Percentiles rank a stretch among this genome's conserved stretches.
phyloP scores from a whole-genome alignment of 2,329 filamentous ascomycete species.

The Penicillium hesseltinei region DNA sequence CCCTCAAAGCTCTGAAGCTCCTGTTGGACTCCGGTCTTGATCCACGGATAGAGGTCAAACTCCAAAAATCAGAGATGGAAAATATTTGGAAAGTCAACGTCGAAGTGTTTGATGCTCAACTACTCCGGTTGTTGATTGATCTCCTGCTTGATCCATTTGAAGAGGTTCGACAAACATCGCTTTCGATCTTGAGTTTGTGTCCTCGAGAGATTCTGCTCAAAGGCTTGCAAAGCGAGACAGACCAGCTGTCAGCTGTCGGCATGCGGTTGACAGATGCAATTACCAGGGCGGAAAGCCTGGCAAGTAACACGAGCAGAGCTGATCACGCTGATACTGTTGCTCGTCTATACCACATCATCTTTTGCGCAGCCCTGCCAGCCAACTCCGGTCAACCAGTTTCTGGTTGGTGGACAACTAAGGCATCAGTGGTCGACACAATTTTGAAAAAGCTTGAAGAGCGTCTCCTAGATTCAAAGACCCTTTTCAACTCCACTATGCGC shows the following conservation, averaged over 20 bases:
- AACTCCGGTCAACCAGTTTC: conserved; percentile 12
- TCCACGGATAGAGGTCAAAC: conserved; percentile 38
- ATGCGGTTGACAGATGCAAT: conserved; percentile 34
- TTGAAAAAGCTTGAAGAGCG: conserved; percentile 64
- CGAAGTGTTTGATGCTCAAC: conserved; percentile 40
- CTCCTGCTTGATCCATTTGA: conserved; percentile 88
- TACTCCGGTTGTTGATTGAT: conserved; percentile 65
- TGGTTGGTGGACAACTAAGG: conserved; percentile 37
- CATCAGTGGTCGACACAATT: conserved; percentile 57
- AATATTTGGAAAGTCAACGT: conserved; percentile 53
- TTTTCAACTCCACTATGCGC: conserved; percentile 66
- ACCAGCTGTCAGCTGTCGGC: conserved; percentile 21
- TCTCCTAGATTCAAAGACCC: conserved; percentile 59
- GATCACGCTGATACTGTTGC: conserved; percentile 93
- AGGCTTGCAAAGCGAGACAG: conserved; percentile 3
- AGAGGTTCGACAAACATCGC: conserved; percentile 67
- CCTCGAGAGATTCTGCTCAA: conserved; percentile 31
- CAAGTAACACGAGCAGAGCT: conserved; percentile 68
- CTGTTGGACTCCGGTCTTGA: conserved; percentile 71
- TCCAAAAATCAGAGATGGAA: conserved; percentile 50
- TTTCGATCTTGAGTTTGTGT: conserved; percentile 46
- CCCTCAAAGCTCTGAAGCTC: conserved; percentile 67
- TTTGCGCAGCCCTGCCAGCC: conserved; percentile 53
- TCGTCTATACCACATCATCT: conserved; percentile 69
- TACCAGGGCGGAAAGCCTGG: conserved; percentile 36